Percentiles rank a stretch among this genome's conserved stretches.
phyloP scores from a whole-genome alignment of 176 grass and related monocot genomes.

The Hsuehochloa calcarea region DNA sequence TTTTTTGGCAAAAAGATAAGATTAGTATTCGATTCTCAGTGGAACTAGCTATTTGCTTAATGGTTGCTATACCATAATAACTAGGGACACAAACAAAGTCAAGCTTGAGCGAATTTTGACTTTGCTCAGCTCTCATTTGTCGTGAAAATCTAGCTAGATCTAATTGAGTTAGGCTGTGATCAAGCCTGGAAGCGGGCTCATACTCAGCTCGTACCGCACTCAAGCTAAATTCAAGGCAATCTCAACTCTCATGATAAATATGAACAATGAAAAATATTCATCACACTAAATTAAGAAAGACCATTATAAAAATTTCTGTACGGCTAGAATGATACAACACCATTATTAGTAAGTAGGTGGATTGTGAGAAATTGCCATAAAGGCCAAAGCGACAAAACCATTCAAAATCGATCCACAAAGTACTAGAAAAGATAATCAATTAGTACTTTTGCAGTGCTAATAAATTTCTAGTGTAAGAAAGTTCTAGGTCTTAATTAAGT shows the following conservation, averaged over 20 bases:
- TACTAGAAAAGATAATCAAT: background rate
- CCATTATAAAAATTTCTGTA: background rate
- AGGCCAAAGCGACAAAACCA: background rate
- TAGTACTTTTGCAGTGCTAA: background rate
- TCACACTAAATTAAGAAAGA: too few relatives aligned
- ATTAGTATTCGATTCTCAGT: background rate
- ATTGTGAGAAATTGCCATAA: conserved; percentile 2
- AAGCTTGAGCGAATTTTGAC: too few relatives aligned
- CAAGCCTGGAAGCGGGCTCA: background rate
- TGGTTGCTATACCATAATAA: too few relatives aligned
- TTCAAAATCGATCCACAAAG: background rate
- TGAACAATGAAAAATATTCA: too few relatives aligned
- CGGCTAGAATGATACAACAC: background rate
- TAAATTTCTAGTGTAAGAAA: background rate
- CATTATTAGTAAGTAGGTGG: background rate
- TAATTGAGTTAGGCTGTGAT: background rate
- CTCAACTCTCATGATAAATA: background rate
- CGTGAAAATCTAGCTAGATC: background rate
- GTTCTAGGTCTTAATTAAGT: background rate
- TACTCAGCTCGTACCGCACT: background rate
- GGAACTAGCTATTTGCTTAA: too few relatives aligned
- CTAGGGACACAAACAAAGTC: too few relatives aligned
- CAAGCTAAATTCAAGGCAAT: background rate
- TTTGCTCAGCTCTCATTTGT: too few relatives aligned
- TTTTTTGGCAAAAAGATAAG: background rate